Evolutionary conservation across 2,329 filamentous ascomycete genomes (phyloP).

Genomic region (Monosporascus sp.): DNA sequence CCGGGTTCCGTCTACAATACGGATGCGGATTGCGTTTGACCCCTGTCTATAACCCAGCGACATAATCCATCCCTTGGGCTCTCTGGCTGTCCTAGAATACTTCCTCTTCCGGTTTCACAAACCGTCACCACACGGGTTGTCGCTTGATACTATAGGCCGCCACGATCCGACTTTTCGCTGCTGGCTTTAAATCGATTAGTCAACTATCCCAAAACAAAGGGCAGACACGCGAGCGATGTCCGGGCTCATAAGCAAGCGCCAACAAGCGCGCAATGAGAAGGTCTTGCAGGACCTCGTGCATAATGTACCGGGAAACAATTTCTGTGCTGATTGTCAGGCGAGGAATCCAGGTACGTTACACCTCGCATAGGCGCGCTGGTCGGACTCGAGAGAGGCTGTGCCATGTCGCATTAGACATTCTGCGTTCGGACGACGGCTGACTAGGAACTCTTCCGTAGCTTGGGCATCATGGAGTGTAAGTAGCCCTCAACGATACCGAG

Average conservation of each 20-base stretch:
- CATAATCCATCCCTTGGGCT: neutral
- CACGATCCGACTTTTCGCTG: neutral
- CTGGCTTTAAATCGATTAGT: too few relatives aligned
- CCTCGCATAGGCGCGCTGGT: neutral
- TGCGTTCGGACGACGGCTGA: too few relatives aligned
- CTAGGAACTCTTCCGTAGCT: slow-evolving; percentile 43
- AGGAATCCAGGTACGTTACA: slow-evolving; percentile 75
- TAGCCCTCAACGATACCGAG: slow-evolving; percentile 15
- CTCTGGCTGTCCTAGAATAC: neutral
- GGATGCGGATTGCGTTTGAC: neutral
- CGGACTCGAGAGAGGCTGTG: neutral
- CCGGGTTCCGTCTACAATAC: neutral
- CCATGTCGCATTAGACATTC: neutral
- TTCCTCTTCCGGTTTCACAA: neutral
- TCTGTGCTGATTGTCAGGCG: slow-evolving; percentile 88
- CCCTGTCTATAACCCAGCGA: slow-evolving; percentile 1
- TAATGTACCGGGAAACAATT: slow-evolving; percentile 77
- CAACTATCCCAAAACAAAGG: neutral
- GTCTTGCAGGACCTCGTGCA: slow-evolving; percentile 84
- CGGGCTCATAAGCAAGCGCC: slow-evolving; percentile 80
- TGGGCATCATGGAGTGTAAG: slow-evolving; percentile 97
- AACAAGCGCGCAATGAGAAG: slow-evolving; percentile 96
- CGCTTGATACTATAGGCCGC: neutral
- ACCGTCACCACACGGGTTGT: neutral
- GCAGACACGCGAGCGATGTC: slow-evolving; percentile 49